Evolutionary conservation across 139 green algal species (phyloP).

Genomic region (Volvox africanus): DNA sequence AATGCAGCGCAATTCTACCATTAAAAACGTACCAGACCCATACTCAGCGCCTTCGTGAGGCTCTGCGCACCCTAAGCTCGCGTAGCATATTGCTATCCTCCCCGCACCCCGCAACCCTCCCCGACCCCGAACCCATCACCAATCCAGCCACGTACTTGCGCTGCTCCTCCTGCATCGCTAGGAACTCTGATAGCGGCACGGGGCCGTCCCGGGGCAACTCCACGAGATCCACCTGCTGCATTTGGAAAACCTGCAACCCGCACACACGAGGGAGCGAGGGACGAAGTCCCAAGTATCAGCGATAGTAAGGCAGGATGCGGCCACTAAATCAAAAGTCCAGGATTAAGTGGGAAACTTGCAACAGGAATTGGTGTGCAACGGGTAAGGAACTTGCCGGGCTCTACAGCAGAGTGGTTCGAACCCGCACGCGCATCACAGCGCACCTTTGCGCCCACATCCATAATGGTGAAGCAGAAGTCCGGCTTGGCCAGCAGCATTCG

Average conservation of each 20-base stretch:
- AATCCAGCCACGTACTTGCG: conserved; percentile 32
- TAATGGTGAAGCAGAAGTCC: conserved; percentile 68
- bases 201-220: conserved; percentile 21
- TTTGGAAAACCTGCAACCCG: conserved; percentile 6
- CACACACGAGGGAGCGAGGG: not conserved
- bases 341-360: no score
- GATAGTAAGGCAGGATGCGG: no score
- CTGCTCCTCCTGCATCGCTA: conserved; percentile 48
- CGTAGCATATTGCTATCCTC: not conserved
- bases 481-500: conserved; percentile 69
- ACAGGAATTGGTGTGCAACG: no score
- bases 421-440: no score
- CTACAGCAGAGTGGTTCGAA: no score
- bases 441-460: conserved; percentile 65
- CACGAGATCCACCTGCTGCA: conserved; percentile 26
- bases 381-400: no score
- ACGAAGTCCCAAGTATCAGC: no score
- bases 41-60: no score
- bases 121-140: not conserved
- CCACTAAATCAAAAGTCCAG: no score
- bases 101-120: not conserved
- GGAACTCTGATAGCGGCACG: conserved; percentile 48
- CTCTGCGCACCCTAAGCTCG: no score
- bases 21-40: no score
- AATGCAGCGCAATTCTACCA: no score